Base-by-base conservation (phyloP, 2,329 filamentous ascomycete genomes). In the Pestalotiopsis sp. region DNA sequence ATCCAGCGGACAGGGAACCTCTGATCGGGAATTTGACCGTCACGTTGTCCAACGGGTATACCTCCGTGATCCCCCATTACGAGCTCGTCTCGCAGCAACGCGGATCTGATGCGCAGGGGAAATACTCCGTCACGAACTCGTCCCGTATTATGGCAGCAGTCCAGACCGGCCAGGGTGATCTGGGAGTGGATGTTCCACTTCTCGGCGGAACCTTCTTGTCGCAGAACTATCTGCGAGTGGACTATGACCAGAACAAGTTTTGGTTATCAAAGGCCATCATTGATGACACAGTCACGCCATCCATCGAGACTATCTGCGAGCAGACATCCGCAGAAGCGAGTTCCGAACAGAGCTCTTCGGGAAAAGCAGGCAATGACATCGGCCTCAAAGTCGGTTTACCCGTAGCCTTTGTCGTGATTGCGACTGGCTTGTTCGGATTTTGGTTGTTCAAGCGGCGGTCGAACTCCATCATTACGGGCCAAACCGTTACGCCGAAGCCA, bases 1-100 rank as follows among this genome's bases (percentile, higher is more conserved):
- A 68, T 7, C 68, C 71, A 0, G 45, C 62, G 12, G 66, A 65
- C 38, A 52, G 66, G 23, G 68, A 72, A 56, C 56, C 64, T 4
- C 63, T 68, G 38, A 62, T 72, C 4, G 71, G 71, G 13, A 63
- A 68, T 2, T 63, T 72, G n/a, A 72, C 70, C 0, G 70, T 72
- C 27, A 68, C 62, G n/a, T 41, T 72, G 38, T 59, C 68, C 20
- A 71, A 72, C 57, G 70, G 70, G 14, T 72, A 72, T 38, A 71
- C 68, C 13, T 70, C 61, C 2, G 68, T 71, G 7, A 72, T 72
- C n/a, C 71, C 71, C 2, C 71, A 72, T 20, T 69, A 71, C 70
- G 71, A 72, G 41, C 39, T 72, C 7, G 71, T 72, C 4, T 58
- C 25, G 5, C 61, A 70, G 9, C 41, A 70, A 17, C 71, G 71